phyloP scores from a whole-genome alignment of 495 filamentous ascomycete species.

The Staphylotrichum tortipilum region DNA sequence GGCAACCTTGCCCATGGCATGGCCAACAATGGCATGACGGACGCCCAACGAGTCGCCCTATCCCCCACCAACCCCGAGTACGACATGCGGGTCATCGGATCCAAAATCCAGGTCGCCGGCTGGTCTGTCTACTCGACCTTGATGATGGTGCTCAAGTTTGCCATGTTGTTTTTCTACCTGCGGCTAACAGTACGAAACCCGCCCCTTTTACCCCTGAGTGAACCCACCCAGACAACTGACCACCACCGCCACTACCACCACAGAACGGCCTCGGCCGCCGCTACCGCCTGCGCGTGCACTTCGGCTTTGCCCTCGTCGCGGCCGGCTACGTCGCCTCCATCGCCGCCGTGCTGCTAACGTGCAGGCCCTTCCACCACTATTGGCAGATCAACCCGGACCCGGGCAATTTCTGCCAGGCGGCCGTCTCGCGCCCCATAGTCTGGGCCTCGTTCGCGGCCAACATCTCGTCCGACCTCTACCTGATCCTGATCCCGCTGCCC shows the following conservation, averaged over 20 bases:
- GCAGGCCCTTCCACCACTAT: constrained; percentile 40
- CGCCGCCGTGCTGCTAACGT: constrained; percentile 43
- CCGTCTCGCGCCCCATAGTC: constrained; percentile 35
- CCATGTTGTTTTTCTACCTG: constrained; percentile 50
- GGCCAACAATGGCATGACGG: constrained; percentile 55
- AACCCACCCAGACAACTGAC: not conserved
- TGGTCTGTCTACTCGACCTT: constrained; percentile 50
- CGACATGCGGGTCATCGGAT: constrained; percentile 40
- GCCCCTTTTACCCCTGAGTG: too few species aligned
- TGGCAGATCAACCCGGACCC: constrained; percentile 48
- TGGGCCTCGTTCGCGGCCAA: constrained; percentile 38
- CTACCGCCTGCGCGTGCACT: constrained; percentile 44
- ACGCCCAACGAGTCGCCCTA: constrained; percentile 38
- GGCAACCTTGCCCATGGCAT: constrained; percentile 43
- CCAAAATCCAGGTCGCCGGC: constrained; percentile 49
- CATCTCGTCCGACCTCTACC: constrained; percentile 39
- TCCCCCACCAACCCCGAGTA: constrained; percentile 42
- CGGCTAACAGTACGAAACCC: constrained; percentile 43
- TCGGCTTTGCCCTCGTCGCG: constrained; percentile 43
- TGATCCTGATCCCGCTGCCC: constrained; percentile 43
- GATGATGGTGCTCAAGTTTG: constrained; percentile 46
- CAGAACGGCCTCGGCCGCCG: constrained; percentile 30
- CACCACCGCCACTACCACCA: not conserved
- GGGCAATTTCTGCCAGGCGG: constrained; percentile 42
- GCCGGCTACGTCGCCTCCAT: constrained; percentile 44